Percentiles rank a stretch among this genome's conserved stretches.
phyloP scores from a whole-genome alignment of 2,329 filamentous ascomycete species.

The Cylindrodendrum hubeiense region DNA sequence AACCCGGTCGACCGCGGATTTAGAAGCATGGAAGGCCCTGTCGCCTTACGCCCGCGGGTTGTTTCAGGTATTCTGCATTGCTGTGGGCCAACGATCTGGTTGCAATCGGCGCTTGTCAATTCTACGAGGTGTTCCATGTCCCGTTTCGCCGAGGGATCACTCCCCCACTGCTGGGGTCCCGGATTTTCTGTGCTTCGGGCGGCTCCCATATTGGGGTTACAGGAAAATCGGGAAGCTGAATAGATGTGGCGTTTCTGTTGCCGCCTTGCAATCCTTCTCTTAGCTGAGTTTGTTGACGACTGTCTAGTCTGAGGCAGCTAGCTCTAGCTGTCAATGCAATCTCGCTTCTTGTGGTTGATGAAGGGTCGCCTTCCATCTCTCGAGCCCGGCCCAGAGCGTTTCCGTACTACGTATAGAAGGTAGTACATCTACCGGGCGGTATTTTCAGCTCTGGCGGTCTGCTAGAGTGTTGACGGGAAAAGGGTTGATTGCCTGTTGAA shows the following conservation, averaged over 20 bases:
- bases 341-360: neutral
- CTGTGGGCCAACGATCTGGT: neutral
- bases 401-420: neutral
- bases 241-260: neutral
- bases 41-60: neutral
- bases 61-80: conserved; percentile 21
- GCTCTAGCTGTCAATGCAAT: neutral
- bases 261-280: too few relatives aligned
- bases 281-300: neutral
- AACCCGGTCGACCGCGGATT: neutral
- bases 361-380: neutral
- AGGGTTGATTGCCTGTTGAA: neutral
- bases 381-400: neutral
- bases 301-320: neutral
- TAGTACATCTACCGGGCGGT: conserved; percentile 1
- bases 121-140: neutral
- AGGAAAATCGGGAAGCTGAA: neutral
- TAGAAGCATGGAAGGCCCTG: neutral
- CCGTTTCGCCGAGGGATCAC: conserved; percentile 9
- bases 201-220: neutral
- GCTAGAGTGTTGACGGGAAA: neutral
- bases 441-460: conserved; percentile 4
- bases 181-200: neutral
- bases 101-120: neutral
- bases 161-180: neutral